phyloP scores from a whole-genome alignment of 768 basidiomycete genomes.

The Crassisporium funariophilum region DNA sequence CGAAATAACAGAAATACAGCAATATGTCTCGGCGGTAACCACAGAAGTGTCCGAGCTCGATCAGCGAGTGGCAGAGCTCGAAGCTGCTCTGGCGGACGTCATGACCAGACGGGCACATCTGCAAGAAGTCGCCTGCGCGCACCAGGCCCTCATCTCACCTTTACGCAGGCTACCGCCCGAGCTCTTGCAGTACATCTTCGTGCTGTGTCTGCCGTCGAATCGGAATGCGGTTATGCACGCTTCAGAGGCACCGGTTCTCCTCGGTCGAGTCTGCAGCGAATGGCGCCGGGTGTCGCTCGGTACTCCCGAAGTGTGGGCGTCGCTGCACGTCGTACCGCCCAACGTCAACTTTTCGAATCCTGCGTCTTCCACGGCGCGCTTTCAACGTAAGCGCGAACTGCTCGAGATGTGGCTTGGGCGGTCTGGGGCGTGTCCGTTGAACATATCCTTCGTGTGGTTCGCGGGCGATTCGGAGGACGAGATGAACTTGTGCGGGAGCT shows the following conservation, averaged over 20 bases:
- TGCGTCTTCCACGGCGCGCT: constrained; percentile 18
- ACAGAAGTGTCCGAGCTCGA: constrained; percentile 21
- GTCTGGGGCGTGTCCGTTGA: constrained; percentile 26
- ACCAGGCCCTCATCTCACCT: constrained; percentile 26
- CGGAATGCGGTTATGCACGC: constrained; percentile 31
- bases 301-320: constrained; percentile 28
- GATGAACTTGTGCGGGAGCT: constrained; percentile 18
- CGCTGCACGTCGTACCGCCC: constrained; percentile 29
- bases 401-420: constrained; percentile 27
- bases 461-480: constrained; percentile 28
- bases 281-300: constrained; percentile 26
- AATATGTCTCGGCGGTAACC: constrained; percentile 18
- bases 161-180: constrained; percentile 27
- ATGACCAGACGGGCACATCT: constrained; percentile 15
- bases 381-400: constrained; percentile 24
- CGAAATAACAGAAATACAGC: constrained; percentile 23
- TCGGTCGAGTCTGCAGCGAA: constrained; percentile 30
- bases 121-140: constrained; percentile 13
- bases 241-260: constrained; percentile 27
- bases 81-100: constrained; percentile 16
- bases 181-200: constrained; percentile 27
- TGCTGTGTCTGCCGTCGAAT: constrained; percentile 24
- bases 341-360: constrained; percentile 24
- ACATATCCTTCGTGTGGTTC: constrained; percentile 30
- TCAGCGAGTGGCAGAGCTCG: constrained; percentile 18